Base-by-base conservation (phyloP, 2,329 filamentous ascomycete genomes). In the Hypoxylon sp. region DNA sequence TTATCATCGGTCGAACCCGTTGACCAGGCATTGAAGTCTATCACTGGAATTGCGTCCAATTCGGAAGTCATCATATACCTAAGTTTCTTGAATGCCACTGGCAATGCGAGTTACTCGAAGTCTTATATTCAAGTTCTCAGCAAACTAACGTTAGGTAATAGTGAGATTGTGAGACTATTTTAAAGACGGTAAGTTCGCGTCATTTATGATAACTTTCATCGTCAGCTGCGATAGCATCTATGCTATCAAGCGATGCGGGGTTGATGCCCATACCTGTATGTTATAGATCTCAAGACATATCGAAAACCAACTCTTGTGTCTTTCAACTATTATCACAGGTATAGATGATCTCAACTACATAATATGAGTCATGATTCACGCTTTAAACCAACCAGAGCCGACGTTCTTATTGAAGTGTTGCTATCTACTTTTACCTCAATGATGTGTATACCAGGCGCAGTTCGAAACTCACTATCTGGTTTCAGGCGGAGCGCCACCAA, bases 11-110 rank as follows among this genome's bases (percentile, higher is more conserved):
- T 41, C 2, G 73, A 72, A 4, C 73, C 75, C 2, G 60, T 38
- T 13, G 62, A 30, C 74, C 75, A 77, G 28, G 57, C 45, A 4
- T 45, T 55, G 32, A 77, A 69, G 48, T 77, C 74, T 32, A 77
- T 65, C 13, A 75, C 60, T 3, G 75, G 75, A 48, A 77, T 77
- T 30, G 53, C 30, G 23, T 30, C 46, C 36, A 59, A 41, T n/a
- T 65, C 36, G 13, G 32, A 9, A 7, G 43, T 21, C 68, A 72
- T 72, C 13, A 34, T 46, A 14, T n/a, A n/a, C n/a, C n/a, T n/a
- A n/a, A 21, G 1, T 1, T 60, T 43, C 21, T 25, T 30, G 14
- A 19, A 25, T 14, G n/a, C 11, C 6, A 28, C 21, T 49, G 9
- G 13, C 7, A 9, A 10, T 28, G 14, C 23, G 17, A 19, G 17